Evolutionary conservation across 1,284 basidiomycete genomes (phyloP).

Genomic region (Malassezia sp.): DNA sequence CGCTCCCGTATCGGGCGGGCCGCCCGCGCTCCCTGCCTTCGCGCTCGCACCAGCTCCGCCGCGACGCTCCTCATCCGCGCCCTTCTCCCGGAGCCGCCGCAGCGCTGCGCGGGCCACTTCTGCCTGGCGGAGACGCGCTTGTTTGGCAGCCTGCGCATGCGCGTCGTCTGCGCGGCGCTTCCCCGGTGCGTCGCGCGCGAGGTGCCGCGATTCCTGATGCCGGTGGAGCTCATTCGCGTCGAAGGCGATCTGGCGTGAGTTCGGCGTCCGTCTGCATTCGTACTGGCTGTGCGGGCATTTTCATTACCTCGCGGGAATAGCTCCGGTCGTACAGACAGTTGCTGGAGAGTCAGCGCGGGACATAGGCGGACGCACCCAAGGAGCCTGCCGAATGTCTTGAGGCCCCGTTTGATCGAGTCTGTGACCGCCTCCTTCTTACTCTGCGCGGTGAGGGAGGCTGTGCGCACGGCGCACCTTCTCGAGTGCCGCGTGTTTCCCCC

Average conservation of each 20-base stretch:
- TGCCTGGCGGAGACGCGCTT: neutral
- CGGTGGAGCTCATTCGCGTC: constrained; percentile 10
- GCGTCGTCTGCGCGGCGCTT: neutral
- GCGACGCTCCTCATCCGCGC: too few species aligned
- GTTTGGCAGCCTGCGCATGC: neutral
- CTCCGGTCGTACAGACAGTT: constrained; percentile 91
- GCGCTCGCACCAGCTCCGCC: too few species aligned
- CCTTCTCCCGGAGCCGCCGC: too few species aligned
- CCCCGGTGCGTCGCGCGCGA: neutral
- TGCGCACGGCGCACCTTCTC: constrained; percentile 63
- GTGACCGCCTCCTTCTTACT: constrained; percentile 97
- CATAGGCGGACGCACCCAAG: constrained; percentile 62
- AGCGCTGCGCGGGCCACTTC: constrained; percentile 1
- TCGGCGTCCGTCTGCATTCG: constrained; percentile 44
- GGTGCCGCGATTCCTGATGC: neutral
- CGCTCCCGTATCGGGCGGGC: too few species aligned
- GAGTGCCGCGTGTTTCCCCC: constrained; percentile 69
- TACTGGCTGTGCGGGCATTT: constrained; percentile 66
- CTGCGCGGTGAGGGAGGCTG: constrained; percentile 50
- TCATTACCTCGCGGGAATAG: constrained; percentile 70
- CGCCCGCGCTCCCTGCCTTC: too few species aligned
- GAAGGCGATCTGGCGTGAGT: constrained; percentile 1
- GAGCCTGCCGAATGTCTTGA: constrained; percentile 84
- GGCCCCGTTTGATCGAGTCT: constrained; percentile 77
- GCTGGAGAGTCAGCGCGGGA: neutral